Conservation (phyloP, 1,284 basidiomycete genomes). For the Trichosporon ovoides region DNA sequence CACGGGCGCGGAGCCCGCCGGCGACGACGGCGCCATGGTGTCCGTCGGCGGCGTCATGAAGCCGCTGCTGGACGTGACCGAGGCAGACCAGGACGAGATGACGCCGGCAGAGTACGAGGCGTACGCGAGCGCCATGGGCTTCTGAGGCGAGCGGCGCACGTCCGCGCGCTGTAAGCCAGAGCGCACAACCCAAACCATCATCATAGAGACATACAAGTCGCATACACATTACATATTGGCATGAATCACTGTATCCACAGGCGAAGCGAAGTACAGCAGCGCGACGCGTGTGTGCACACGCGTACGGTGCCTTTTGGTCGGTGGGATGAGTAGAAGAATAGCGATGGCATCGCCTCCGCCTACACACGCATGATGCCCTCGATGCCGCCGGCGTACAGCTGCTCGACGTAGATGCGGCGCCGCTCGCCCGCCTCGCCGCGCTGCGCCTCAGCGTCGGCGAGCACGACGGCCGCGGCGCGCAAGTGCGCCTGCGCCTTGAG, state of each 20-base stretch:
- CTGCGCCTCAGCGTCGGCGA: conserved; percentile 44
- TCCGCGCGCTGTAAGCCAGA: too few species aligned
- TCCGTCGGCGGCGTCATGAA: conserved; percentile 42
- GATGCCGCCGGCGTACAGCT: conserved; percentile 24
- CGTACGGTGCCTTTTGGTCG: too few species aligned
- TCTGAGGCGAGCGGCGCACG: not conserved
- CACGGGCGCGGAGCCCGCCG: not conserved
- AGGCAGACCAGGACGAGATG: conserved; percentile 48
- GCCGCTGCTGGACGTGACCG: conserved; percentile 41
- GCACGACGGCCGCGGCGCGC: conserved; percentile 29
- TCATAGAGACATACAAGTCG: conserved; percentile 15
- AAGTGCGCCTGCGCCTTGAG: conserved; percentile 25
- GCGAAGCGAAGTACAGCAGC: too few species aligned
- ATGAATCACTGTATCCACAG: not conserved
- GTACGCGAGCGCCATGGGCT: conserved; percentile 19
- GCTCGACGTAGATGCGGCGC: conserved; percentile 29
- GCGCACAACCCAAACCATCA: not conserved
- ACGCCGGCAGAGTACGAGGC: conserved; percentile 48
- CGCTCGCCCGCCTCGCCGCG: conserved; percentile 33
- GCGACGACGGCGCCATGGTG: conserved; percentile 12
- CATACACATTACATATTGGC: conserved; percentile 4
- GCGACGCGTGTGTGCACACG: too few species aligned
- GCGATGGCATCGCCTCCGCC: too few species aligned
- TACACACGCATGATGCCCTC: conserved; percentile 22
- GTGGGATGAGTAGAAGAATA: too few species aligned